Conservation (phyloP, 352 stramenopile species). For the Globisporangium mamillatum region DNA sequence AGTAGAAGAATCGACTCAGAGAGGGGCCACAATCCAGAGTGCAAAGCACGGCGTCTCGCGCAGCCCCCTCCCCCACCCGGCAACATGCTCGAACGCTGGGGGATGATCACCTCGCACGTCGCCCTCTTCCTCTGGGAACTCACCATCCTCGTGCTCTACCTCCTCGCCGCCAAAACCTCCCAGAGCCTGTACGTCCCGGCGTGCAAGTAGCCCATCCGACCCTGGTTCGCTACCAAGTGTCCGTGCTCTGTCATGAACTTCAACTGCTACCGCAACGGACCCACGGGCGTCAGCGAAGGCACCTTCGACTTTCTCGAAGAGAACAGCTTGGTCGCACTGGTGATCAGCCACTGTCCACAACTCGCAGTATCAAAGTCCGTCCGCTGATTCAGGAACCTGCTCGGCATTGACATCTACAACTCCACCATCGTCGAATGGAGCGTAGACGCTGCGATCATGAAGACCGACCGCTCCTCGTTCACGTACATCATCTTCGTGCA, state of each 20-base stretch:
- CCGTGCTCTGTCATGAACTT: conserved; percentile 34
- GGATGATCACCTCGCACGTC: conserved; percentile 10
- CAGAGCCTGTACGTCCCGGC: conserved; percentile 12
- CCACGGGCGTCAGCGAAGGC: conserved; percentile 12
- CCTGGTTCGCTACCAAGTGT: conserved; percentile 29
- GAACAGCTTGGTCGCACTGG: conserved; percentile 26
- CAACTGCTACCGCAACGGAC: conserved; percentile 31
- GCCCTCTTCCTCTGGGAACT: conserved; percentile 16
- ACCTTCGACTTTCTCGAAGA: conserved; percentile 26
- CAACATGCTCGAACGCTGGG: conserved; percentile 4
- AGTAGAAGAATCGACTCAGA: background rate
- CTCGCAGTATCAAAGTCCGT: conserved; percentile 34
- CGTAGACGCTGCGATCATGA: conserved; percentile 29
- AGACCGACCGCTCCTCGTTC: conserved; percentile 26
- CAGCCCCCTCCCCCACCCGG: conserved; percentile 1
- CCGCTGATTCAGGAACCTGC: conserved; percentile 32
- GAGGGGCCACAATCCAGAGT: too few species aligned
- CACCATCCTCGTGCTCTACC: conserved; percentile 13
- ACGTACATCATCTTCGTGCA: conserved; percentile 43
- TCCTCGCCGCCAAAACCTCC: conserved; percentile 18
- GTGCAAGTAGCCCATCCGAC: conserved; percentile 22
- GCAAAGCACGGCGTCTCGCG: background rate
- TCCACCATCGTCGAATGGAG: conserved; percentile 40
- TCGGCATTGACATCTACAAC: conserved; percentile 57
- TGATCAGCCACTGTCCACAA: conserved; percentile 44